These are phyloP conservation scores for Colletotrichum orchidophilum DNA, from an alignment of 2,329 filamentous ascomycete genomes.

Conservation along the genomic window DNA sequence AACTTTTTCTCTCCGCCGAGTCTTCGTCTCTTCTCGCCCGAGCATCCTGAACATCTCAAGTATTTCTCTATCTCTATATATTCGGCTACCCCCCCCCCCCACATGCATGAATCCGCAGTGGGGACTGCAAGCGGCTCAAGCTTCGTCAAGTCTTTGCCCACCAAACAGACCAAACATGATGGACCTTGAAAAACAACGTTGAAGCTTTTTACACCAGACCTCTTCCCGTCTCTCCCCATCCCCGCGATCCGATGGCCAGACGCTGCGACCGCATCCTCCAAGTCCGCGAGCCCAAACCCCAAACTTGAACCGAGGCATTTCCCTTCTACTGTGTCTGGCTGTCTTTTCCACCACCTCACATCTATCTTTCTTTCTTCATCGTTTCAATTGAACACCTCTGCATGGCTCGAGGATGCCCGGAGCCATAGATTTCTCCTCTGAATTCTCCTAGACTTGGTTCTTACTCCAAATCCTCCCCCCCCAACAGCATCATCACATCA, in stretches of 20 bases:
- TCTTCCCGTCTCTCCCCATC: conserved; percentile 1
- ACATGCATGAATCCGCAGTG: conserved; percentile 13
- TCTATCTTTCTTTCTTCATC: background rate
- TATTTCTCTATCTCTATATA: background rate
- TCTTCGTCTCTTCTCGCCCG: background rate
- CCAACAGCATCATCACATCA: background rate
- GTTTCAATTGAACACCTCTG: background rate
- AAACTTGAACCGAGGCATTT: conserved; percentile 2
- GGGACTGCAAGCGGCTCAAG: conserved; percentile 31
- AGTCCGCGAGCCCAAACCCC: background rate
- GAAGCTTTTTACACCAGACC: conserved; percentile 19
- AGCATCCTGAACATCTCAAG: background rate
- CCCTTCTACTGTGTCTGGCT: background rate
- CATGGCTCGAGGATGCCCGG: background rate
- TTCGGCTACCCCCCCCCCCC: background rate
- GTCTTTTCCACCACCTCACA: background rate
- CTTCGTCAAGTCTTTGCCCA: conserved; percentile 26
- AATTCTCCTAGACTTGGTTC: background rate
- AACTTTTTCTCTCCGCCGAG: background rate
- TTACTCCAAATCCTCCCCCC: background rate
- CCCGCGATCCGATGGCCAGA: conserved; percentile 6
- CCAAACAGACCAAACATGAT: background rate
- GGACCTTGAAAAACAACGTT: conserved; percentile 13
- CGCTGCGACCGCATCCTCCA: background rate
- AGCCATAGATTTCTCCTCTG: background rate